These are phyloP conservation scores for Trametes punicea DNA, from an alignment of 768 basidiomycete genomes.

Conservation along the genomic window DNA sequence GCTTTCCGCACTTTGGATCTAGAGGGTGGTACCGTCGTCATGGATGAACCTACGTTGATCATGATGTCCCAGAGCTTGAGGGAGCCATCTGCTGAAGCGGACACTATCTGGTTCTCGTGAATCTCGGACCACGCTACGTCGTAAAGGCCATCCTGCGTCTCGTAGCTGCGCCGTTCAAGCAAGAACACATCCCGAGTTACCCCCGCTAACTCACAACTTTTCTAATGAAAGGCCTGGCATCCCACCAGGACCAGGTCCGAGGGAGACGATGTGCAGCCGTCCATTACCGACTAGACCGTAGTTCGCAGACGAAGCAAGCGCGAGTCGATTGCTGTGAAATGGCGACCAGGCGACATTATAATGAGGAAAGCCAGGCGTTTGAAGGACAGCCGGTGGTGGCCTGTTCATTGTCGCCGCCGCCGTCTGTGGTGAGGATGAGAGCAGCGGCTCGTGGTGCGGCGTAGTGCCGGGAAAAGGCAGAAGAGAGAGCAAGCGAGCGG, in stretches of 20 bases:
- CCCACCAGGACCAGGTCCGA: constrained; percentile 46
- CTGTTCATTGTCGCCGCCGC: constrained; percentile 33
- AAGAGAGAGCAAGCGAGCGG: constrained; percentile 8
- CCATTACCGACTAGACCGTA: constrained; percentile 97
- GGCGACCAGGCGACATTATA: constrained; percentile 84
- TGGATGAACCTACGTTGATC: constrained; percentile 57
- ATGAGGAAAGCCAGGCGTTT: constrained; percentile 83
- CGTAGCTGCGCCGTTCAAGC: constrained; percentile 69
- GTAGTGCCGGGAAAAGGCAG: constrained; percentile 2
- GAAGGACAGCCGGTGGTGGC: constrained; percentile 49
- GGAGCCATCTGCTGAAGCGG: constrained; percentile 87
- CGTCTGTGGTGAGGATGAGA: constrained; percentile 1
- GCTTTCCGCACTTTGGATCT: constrained; percentile 33
- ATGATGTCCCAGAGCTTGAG: constrained; percentile 88
- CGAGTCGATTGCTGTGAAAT: constrained; percentile 70
- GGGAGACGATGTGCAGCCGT: constrained; percentile 66
- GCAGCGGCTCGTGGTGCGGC: neutral
- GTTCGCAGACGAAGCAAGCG: constrained; percentile 84
- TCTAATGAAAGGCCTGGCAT: constrained; percentile 49
- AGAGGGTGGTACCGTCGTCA: neutral
- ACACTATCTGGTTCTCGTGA: constrained; percentile 90
- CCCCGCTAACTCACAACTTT: constrained; percentile 53
- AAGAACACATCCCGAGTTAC: constrained; percentile 19
- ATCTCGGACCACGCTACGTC: constrained; percentile 94
- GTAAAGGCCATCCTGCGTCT: constrained; percentile 86